Evolutionary conservation across 148 eudicot genomes (phyloP).

Genomic region (Cornus florida): DNA sequence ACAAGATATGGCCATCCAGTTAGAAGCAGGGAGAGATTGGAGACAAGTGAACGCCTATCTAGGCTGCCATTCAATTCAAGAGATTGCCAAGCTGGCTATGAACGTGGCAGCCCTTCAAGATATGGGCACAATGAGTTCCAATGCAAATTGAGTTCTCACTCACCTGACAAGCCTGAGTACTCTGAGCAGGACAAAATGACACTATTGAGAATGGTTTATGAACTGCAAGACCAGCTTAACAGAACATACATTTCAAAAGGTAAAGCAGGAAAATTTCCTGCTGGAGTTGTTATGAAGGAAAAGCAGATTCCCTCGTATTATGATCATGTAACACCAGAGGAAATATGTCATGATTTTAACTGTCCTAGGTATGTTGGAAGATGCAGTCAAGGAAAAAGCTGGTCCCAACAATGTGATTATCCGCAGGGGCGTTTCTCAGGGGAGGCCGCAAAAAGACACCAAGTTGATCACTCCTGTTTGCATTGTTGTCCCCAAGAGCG

Average conservation of each 20-base stretch:
- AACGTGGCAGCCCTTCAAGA: slow-evolving; percentile 45
- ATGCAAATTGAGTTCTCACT: slow-evolving; percentile 18
- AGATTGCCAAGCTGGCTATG: slow-evolving; percentile 29
- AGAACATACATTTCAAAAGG: slow-evolving; percentile 24
- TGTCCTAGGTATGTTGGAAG: slow-evolving; percentile 22
- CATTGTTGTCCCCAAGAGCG: slow-evolving; percentile 41
- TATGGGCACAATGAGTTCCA: slow-evolving; percentile 33
- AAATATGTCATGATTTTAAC: slow-evolving; percentile 30
- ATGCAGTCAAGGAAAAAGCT: slow-evolving; percentile 24
- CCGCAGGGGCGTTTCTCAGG: slow-evolving; percentile 51
- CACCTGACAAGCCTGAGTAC: slow-evolving; percentile 27
- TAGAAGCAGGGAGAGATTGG: slow-evolving; percentile 26
- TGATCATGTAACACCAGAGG: slow-evolving; percentile 35
- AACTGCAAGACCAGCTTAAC: slow-evolving; percentile 41
- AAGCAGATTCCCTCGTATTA: slow-evolving; percentile 36
- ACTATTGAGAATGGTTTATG: slow-evolving; percentile 36
- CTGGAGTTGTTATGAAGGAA: slow-evolving; percentile 27
- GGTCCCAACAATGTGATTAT: slow-evolving; percentile 27
- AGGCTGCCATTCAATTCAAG: slow-evolving; percentile 33
- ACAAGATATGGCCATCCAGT: slow-evolving; percentile 20
- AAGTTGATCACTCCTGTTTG: slow-evolving; percentile 32
- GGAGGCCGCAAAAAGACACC: slow-evolving; percentile 39
- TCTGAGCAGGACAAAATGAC: slow-evolving; percentile 38
- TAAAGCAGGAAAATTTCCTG: slow-evolving; percentile 20
- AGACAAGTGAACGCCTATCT: slow-evolving; percentile 28